phyloP scores from a whole-genome alignment of 306 rosid species.

The Albizia julibrissin region DNA sequence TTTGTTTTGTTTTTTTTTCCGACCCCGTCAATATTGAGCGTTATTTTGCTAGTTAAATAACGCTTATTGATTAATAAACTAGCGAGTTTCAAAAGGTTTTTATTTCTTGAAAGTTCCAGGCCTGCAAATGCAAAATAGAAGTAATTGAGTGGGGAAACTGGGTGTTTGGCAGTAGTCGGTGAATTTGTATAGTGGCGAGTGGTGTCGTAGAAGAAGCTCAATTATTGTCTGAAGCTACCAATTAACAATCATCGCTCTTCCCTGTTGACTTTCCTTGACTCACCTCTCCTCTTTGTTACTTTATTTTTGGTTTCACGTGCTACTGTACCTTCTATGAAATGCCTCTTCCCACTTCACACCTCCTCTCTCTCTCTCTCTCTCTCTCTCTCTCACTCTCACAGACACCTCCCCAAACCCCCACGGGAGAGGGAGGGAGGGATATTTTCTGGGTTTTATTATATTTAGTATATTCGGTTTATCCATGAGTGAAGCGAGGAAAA shows the following conservation, averaged over 20 bases:
- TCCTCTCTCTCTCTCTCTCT: background rate
- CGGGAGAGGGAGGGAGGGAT: conserved; percentile 18
- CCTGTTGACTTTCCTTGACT: conserved; percentile 61
- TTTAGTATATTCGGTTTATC: background rate
- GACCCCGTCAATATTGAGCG: background rate
- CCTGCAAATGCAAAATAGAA: background rate
- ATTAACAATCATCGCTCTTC: conserved; percentile 42
- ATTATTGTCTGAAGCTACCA: conserved; percentile 65
- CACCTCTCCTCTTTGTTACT: conserved; percentile 18
- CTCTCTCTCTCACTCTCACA: background rate
- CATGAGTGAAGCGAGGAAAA: background rate
- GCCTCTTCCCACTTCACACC: background rate
- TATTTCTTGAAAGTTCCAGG: too few species aligned
- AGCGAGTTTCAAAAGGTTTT: background rate
- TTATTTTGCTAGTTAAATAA: background rate
- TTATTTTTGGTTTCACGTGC: conserved; percentile 27
- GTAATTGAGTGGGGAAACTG: conserved; percentile 8
- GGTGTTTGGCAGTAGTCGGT: background rate
- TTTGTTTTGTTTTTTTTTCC: background rate
- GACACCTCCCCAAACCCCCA: background rate
- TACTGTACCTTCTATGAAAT: conserved; percentile 1
- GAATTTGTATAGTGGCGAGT: conserved; percentile 39
- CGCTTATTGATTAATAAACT: background rate
- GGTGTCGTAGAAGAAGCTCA: conserved; percentile 57
- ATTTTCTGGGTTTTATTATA: background rate